A percentile compares a stretch with the other conserved stretches of the same genome.
phyloP scores from a whole-genome alignment of 805 yeast species.

The Zygosaccharomyces bailii region DNA sequence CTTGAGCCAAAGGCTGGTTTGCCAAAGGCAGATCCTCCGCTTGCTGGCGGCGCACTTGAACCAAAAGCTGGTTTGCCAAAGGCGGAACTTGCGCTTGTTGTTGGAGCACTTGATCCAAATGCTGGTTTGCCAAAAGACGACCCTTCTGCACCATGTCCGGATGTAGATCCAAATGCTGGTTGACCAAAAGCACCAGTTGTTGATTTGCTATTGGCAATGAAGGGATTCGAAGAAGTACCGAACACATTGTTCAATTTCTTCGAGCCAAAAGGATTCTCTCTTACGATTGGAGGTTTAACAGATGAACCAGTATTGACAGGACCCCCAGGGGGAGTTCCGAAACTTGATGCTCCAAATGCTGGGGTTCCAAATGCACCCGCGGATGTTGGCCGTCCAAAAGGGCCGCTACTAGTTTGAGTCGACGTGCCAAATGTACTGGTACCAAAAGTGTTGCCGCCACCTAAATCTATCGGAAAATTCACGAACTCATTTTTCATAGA shows the following conservation, averaged over 20 bases:
- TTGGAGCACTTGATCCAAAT: constrained; percentile 16
- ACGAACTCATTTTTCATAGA: constrained; percentile 34
- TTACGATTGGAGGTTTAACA: constrained; percentile 12
- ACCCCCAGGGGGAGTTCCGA: constrained; percentile 13
- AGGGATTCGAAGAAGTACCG: constrained; percentile 21
- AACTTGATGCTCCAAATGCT: constrained; percentile 19
- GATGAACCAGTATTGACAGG: constrained; percentile 7
- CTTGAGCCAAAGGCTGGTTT: constrained; percentile 19
- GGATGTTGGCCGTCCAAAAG: constrained; percentile 21
- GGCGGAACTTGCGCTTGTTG: constrained; percentile 3
- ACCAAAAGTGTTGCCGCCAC: constrained; percentile 21
- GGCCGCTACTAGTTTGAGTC: constrained; percentile 1
- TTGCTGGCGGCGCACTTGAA: constrained; percentile 3
- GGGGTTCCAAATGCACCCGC: constrained; percentile 26
- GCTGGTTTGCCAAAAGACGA: constrained; percentile 21
- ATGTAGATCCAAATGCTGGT: constrained; percentile 27
- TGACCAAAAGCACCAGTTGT: constrained; percentile 14
- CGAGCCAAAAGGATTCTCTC: constrained; percentile 9
- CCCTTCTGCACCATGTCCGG: constrained; percentile 11
- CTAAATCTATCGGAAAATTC: constrained; percentile 35
- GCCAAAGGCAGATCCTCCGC: constrained; percentile 22
- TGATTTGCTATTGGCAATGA: too few species aligned
- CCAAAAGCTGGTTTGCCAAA: constrained; percentile 27
- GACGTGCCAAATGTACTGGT: constrained; percentile 12
- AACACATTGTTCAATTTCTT: constrained; percentile 13